Percentiles rank a stretch among this genome's conserved stretches.
Evolutionary conservation across 2,329 filamentous ascomycete species (phyloP).

Genomic region (Cytospora chrysosperma): DNA sequence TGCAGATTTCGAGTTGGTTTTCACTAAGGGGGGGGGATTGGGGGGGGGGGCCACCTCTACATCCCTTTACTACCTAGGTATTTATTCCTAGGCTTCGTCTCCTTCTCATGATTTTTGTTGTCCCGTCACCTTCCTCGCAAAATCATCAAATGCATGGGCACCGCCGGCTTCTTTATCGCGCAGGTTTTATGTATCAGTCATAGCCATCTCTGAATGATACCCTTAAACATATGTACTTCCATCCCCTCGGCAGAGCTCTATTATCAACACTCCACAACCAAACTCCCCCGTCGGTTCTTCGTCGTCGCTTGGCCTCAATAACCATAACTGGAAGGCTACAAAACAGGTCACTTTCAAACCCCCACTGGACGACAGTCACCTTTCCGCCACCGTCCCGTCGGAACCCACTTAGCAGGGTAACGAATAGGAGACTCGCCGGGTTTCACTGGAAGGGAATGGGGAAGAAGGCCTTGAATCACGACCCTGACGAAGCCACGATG

Average conservation of each 20-base stretch:
- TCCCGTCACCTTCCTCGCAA: no score
- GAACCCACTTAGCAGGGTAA: neutral
- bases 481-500: neutral
- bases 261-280: neutral
- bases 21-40: no score
- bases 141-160: neutral
- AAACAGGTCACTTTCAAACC: neutral
- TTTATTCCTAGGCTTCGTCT: neutral
- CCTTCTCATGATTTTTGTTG: neutral
- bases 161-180: neutral
- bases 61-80: neutral
- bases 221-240: neutral
- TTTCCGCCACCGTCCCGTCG: neutral
- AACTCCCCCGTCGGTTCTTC: neutral
- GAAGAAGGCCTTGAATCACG: neutral
- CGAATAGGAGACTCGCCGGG: neutral
- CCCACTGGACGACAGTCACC: neutral
- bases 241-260: neutral
- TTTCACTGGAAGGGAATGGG: neutral
- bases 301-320: neutral
- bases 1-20: neutral
- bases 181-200: neutral
- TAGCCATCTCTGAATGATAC: neutral
- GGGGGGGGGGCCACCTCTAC: no score
- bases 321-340: neutral